phyloP scores from a whole-genome alignment of 169 alveolate species.

The Ichthyophthirius multifiliis region DNA sequence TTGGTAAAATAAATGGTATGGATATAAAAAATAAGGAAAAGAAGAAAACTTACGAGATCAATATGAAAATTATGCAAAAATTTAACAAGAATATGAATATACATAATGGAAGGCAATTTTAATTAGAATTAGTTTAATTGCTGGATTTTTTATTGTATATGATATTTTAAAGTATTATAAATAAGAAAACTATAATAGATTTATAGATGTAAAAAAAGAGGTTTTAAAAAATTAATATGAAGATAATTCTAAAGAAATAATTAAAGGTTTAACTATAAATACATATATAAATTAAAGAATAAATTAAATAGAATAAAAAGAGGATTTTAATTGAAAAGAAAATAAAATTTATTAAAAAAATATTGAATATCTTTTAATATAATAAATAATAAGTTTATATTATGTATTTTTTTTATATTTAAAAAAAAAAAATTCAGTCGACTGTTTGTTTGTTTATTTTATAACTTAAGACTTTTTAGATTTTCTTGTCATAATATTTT shows the following conservation, averaged over 20 bases:
- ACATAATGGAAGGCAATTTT: background rate
- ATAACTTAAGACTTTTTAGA: too few relatives aligned
- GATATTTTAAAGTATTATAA: background rate
- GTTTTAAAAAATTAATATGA: background rate
- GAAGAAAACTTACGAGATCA: background rate
- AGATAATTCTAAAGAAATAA: background rate
- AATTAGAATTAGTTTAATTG: background rate
- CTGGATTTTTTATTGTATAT: background rate
- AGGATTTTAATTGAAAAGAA: too few relatives aligned
- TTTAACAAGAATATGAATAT: background rate
- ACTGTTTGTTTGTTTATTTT: too few relatives aligned
- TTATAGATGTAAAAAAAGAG: background rate
- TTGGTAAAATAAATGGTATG: conserved; percentile 14
- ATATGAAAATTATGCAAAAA: background rate
- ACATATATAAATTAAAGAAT: background rate
- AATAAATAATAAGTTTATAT: too few relatives aligned
- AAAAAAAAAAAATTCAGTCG: too few relatives aligned
- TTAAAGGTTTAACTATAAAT: background rate
- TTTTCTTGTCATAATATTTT: too few relatives aligned
- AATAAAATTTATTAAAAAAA: too few relatives aligned
- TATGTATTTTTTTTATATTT: too few relatives aligned
- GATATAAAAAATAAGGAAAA: background rate
- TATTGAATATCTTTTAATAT: too few relatives aligned
- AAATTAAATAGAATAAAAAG: background rate
- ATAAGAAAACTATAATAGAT: background rate